Evolutionary conservation across 2,329 filamentous ascomycete genomes (phyloP), one percentile per base, ranked within the genome.

Genomic region (Fusarium siculi): DNA sequence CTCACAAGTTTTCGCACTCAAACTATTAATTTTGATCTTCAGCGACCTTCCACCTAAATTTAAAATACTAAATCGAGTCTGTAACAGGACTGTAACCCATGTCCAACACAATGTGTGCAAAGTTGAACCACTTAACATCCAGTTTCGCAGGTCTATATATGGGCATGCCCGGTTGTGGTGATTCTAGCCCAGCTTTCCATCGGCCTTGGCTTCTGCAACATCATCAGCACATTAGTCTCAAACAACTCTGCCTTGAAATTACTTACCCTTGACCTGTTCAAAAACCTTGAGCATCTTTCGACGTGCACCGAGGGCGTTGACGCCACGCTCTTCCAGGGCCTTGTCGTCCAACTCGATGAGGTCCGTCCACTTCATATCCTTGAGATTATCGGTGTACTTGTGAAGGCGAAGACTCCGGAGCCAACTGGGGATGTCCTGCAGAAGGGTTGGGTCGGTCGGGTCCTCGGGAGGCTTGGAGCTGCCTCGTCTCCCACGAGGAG

Each of bases 251-350:
- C 23, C 16, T n/a, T 19, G 11, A 42, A 21, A 44, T 23, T 46
- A 77, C 84, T 73, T 84, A 91, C 90, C 93, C 84, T 91, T 94
- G 79, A 98, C 96, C 86, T 98, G 95, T 78, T 98, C 96, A 83
- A 98, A 98, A 63, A 98, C 96, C 90, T 99, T 99, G 69, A 99
- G 86, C 94, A 99, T 97, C 89, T 99, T 99, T 81, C 96, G 93
- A 76, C 96, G 89, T 23, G 96, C 96, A 77, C 96, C 96, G 63
- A 98, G 89, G 60, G 96, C 96, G 81, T 97, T 98, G 37, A 99
- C 96, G 55, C 96, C 96, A 58, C 94, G 92, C 32, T 94, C 93
- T 84, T 98, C 96, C 72, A 99, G 86, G 54, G 94, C 95, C 80
- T 95, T 95, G 76, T 99, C 96, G 78, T 98, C 94, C 76, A 99